These are phyloP conservation scores for Quercus ilex DNA, from an alignment of 306 rosid genomes.

Conservation along the genomic window DNA sequence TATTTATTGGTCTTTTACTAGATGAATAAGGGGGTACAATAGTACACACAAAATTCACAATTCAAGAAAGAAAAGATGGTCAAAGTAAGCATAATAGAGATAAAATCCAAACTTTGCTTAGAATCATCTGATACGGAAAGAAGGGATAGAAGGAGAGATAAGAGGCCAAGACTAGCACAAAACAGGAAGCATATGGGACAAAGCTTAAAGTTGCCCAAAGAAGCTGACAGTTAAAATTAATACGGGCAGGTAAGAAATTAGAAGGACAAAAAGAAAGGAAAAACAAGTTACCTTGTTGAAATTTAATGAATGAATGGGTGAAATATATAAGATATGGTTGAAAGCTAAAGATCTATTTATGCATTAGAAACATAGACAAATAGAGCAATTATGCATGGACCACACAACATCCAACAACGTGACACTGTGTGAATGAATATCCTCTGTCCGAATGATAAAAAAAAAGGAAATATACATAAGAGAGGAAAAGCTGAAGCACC, in stretches of 20 bases:
- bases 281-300: background rate
- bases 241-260: background rate
- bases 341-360: slow-evolving; percentile 28
- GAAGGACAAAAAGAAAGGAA: background rate
- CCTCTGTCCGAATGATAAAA: slow-evolving; percentile 47
- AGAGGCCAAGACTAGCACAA: slow-evolving; percentile 15
- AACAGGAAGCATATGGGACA: slow-evolving; percentile 9
- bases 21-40: background rate
- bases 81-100: slow-evolving; percentile 28
- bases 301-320: background rate
- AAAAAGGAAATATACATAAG: slow-evolving; percentile 1
- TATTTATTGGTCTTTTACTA: background rate
- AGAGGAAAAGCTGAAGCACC: slow-evolving; percentile 40
- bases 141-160: slow-evolving; percentile 25
- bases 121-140: slow-evolving; percentile 12
- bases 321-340: background rate
- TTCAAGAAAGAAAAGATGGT: slow-evolving; percentile 12
- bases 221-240: background rate
- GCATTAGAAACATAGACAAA: background rate
- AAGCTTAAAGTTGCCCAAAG: slow-evolving; percentile 11
- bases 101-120: slow-evolving; percentile 26
- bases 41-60: background rate
- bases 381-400: slow-evolving; percentile 48
- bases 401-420: slow-evolving; percentile 34
- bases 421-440: slow-evolving; percentile 53